These are phyloP conservation scores for Phellinidium pouzarii DNA, from an alignment of 1,284 basidiomycete species.

Conservation along the genomic window DNA sequence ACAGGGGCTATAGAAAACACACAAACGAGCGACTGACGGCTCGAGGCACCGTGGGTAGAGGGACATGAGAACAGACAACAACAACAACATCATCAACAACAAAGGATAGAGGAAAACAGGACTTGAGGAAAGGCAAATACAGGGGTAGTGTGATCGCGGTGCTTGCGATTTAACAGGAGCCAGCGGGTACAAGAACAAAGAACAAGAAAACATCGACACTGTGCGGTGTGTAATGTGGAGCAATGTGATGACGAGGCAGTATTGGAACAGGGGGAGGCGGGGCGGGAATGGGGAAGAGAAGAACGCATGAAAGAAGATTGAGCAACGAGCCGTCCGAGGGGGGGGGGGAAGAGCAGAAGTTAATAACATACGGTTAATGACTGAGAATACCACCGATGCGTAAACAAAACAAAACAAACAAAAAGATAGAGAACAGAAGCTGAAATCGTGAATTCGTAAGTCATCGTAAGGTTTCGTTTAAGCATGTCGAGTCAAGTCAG, in stretches of 20 bases:
- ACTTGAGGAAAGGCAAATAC: no score
- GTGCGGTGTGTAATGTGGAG: slow-evolving; percentile 3
- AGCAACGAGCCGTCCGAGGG: slow-evolving; percentile 1
- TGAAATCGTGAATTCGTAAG: not conserved
- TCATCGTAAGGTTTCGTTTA: not conserved
- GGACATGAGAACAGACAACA: no score
- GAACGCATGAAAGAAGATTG: not conserved
- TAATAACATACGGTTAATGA: slow-evolving; percentile 9
- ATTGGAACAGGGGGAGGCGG: not conserved
- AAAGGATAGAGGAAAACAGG: no score
- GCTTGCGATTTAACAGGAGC: no score
- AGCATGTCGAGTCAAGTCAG: no score
- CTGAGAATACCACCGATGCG: not conserved
- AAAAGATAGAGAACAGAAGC: not conserved
- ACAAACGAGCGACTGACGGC: not conserved
- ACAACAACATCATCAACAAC: no score
- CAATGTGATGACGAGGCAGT: not conserved
- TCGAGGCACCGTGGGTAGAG: not conserved
- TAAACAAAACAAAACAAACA: not conserved
- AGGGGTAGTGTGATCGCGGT: no score
- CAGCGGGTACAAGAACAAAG: not conserved
- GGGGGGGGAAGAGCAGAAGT: not conserved
- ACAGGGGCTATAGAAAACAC: slow-evolving; percentile 10
- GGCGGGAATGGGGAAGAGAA: not conserved
- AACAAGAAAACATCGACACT: not conserved